A percentile compares a stretch with the other conserved stretches of the same genome.
Conservation (phyloP, 2,329 filamentous ascomycete genomes). For the Balansia obtecta region DNA sequence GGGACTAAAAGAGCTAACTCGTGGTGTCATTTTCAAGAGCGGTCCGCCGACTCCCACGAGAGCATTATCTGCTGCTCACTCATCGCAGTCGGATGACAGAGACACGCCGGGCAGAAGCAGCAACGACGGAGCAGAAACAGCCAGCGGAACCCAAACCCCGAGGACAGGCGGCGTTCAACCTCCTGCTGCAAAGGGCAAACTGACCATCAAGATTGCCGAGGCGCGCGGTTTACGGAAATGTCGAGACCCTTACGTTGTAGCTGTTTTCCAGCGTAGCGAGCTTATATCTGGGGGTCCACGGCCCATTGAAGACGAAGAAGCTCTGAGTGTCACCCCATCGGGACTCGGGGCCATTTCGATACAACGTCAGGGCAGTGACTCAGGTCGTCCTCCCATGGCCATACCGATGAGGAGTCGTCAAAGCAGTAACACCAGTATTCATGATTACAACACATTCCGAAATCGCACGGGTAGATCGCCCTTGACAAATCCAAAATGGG, state of each 20-base stretch:
- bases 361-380: slow-evolving; percentile 65
- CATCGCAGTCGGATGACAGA: slow-evolving; percentile 35
- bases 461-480: slow-evolving; percentile 43
- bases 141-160: slow-evolving; percentile 42
- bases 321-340: slow-evolving; percentile 32
- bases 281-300: slow-evolving; percentile 83
- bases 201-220: slow-evolving; percentile 80
- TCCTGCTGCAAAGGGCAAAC: slow-evolving; percentile 67
- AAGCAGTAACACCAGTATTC: slow-evolving; percentile 83
- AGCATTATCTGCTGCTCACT: slow-evolving; percentile 57
- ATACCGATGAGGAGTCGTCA: slow-evolving; percentile 96
- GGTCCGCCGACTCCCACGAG: slow-evolving; percentile 83
- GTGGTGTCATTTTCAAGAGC: slow-evolving; percentile 65
- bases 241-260: slow-evolving; percentile 87
- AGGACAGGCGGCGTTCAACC: slow-evolving; percentile 45
- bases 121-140: slow-evolving; percentile 28
- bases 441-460: slow-evolving; percentile 48
- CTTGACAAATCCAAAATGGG: slow-evolving; percentile 83
- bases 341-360: slow-evolving; percentile 45
- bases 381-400: slow-evolving; percentile 70
- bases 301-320: slow-evolving; percentile 47
- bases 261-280: slow-evolving; percentile 92
- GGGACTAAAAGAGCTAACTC: slow-evolving; percentile 80
- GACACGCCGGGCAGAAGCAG: slow-evolving; percentile 25
- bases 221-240: slow-evolving; percentile 71